These are phyloP conservation scores for Paecilomyces sp. DNA, from an alignment of 2,329 filamentous ascomycete genomes.

Conservation along the genomic window DNA sequence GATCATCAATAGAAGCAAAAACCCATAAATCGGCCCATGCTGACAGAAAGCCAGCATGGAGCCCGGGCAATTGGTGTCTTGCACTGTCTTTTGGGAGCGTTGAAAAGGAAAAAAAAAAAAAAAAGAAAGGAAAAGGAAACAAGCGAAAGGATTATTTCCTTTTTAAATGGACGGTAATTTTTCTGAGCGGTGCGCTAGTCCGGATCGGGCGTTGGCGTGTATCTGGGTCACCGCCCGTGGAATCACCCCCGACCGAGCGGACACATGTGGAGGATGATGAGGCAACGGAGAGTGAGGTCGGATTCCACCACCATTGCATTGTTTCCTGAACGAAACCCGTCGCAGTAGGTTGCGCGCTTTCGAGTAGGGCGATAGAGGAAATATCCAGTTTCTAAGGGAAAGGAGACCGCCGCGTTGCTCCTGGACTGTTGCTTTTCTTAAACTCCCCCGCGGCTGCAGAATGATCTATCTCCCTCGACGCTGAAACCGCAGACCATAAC, in stretches of 20 bases:
- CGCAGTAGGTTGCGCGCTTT: background rate
- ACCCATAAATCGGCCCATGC: constrained; percentile 36
- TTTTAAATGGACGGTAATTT: constrained; percentile 9
- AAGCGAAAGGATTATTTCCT: background rate
- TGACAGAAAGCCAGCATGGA: constrained; percentile 62
- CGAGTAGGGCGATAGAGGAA: background rate
- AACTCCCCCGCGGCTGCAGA: background rate
- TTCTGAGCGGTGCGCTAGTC: constrained; percentile 20
- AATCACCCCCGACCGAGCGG: background rate
- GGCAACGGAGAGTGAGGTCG: background rate
- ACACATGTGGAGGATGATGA: constrained; percentile 1
- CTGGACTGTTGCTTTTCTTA: background rate
- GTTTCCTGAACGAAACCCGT: background rate
- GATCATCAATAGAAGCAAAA: constrained; percentile 55
- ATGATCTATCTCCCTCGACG: constrained; percentile 1
- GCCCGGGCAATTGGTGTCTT: constrained; percentile 57
- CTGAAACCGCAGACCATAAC: constrained; percentile 2
- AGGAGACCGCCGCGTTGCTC: too few relatives aligned
- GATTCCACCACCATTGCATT: background rate
- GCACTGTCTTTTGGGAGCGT: constrained; percentile 85
- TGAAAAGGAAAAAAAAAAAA: constrained; percentile 40
- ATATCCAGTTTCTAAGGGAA: background rate
- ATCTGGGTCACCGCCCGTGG: background rate
- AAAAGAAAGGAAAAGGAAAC: constrained; percentile 9
- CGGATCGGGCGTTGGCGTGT: constrained; percentile 7